Conservation (phyloP, 2,329 filamentous ascomycete species). For the Bipolaris zeicola region DNA sequence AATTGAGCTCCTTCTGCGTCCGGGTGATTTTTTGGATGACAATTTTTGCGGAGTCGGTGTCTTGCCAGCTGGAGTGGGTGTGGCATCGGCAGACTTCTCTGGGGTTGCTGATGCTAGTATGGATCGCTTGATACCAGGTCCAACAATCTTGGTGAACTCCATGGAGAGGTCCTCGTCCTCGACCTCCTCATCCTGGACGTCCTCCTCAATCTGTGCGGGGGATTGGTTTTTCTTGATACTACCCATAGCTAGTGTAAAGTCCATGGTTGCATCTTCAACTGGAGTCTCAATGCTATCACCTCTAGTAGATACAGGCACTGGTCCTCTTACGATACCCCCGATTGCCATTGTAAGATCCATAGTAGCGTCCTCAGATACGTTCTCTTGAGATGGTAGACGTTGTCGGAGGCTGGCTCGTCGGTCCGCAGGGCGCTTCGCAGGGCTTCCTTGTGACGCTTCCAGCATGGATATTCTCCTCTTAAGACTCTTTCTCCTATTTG, state of each 20-base stretch:
- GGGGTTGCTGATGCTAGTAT: conserved; percentile 23
- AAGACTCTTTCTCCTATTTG: conserved; percentile 46
- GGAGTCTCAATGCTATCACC: conserved; percentile 35
- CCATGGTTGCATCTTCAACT: conserved; percentile 47
- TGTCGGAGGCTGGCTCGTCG: conserved; percentile 49
- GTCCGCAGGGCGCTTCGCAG: conserved; percentile 41
- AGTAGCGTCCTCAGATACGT: conserved; percentile 48
- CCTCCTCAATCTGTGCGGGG: conserved; percentile 4
- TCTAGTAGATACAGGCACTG: conserved; percentile 15
- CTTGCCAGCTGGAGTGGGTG: conserved; percentile 17
- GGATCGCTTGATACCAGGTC: conserved; percentile 48
- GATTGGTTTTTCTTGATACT: conserved; percentile 36
- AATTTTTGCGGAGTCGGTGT: conserved; percentile 33
- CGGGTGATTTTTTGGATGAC: conserved; percentile 34
- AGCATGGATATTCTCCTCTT: conserved; percentile 53
- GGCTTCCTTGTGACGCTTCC: conserved; percentile 45
- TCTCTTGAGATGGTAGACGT: conserved; percentile 43
- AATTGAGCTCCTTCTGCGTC: conserved; percentile 15
- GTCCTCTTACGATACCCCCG: conserved; percentile 41
- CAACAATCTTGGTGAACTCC: conserved; percentile 58
- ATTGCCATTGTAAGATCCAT: conserved; percentile 50
- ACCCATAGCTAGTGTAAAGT: conserved; percentile 48
- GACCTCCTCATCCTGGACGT: conserved; percentile 12
- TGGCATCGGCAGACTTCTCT: conserved; percentile 22
- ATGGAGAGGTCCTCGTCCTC: conserved; percentile 56